phyloP scores from a whole-genome alignment of 305 asterid genomes.

The Solanum hybrid region DNA sequence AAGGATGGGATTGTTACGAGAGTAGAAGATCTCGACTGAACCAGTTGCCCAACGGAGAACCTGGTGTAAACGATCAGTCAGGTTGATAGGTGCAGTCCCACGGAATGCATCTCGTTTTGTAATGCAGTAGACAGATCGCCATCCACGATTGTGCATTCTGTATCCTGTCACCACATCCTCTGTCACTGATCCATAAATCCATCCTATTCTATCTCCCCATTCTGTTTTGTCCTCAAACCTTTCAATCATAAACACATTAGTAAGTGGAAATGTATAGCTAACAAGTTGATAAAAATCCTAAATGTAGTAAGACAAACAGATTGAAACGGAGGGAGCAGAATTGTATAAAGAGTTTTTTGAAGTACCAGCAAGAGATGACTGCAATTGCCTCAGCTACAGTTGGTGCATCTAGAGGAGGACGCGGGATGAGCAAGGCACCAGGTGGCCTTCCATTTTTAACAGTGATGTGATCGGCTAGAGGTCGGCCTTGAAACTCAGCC shows the following conservation, averaged over 20 bases:
- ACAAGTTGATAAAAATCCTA: not conserved
- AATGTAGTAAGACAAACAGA: not conserved
- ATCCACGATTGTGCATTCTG: conserved; percentile 99
- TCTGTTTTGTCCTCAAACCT: conserved; percentile 97
- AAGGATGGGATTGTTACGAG: conserved; percentile 63
- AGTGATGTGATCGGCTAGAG: conserved; percentile 80
- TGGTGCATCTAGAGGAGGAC: conserved; percentile 85
- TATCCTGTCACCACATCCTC: conserved; percentile 98
- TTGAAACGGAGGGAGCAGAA: not conserved
- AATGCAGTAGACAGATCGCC: conserved; percentile 91
- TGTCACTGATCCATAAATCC: conserved; percentile 97
- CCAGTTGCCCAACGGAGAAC: conserved; percentile 99
- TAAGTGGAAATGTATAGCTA: not conserved
- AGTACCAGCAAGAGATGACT: conserved; percentile 90
- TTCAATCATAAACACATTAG: not conserved
- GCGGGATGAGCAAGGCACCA: conserved; percentile 63
- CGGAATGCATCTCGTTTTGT: conserved; percentile 94
- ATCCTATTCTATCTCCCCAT: conserved; percentile 96
- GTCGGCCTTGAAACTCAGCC: conserved; percentile 92
- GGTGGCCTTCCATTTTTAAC: conserved; percentile 91
- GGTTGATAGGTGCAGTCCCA: conserved; percentile 90
- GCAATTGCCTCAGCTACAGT: conserved; percentile 98
- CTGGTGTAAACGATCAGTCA: conserved; percentile 94
- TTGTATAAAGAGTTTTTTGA: not conserved
- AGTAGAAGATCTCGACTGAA: conserved; percentile 94